Evolutionary conservation across 441 rosid species (phyloP).

Genomic region (Mallotus japonicus): DNA sequence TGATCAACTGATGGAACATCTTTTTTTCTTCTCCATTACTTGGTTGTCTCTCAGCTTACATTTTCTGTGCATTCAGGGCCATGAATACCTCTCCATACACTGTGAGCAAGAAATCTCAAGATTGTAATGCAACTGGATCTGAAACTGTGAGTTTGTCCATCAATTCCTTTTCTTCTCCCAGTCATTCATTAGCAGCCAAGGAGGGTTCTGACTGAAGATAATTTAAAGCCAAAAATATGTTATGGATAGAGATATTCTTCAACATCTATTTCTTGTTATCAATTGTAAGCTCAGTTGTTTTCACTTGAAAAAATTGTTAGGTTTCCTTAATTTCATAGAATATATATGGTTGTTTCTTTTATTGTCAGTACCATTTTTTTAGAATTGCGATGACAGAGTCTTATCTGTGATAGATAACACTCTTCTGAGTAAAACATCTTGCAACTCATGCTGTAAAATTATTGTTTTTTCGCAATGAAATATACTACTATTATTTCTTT

Average conservation of each 20-base stretch:
- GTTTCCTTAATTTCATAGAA: neutral
- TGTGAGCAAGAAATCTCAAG: constrained; percentile 39
- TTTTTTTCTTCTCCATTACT: neutral
- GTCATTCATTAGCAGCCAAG: constrained; percentile 18
- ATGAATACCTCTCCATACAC: constrained; percentile 58
- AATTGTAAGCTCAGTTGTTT: constrained; percentile 26
- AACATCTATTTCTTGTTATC: constrained; percentile 15
- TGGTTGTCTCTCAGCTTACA: neutral
- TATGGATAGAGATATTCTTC: constrained; percentile 3
- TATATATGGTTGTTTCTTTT: neutral
- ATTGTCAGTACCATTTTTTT: neutral
- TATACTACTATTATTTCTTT: too few relatives aligned
- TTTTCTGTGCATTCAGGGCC: constrained; percentile 40
- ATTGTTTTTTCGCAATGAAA: too few relatives aligned
- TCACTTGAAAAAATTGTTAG: neutral
- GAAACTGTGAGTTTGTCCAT: constrained; percentile 42
- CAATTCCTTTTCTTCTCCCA: constrained; percentile 34
- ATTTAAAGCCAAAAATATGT: neutral
- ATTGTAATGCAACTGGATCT: constrained; percentile 27
- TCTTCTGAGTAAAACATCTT: too few relatives aligned
- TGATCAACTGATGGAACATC: neutral
- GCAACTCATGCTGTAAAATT: too few relatives aligned
- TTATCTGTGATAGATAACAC: too few relatives aligned
- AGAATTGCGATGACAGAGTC: too few relatives aligned
- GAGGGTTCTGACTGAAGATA: constrained; percentile 5